Percentiles rank a stretch among this genome's conserved stretches.
phyloP scores from a whole-genome alignment of 2,329 filamentous ascomycete species.

The Aplosporella prunicola region DNA sequence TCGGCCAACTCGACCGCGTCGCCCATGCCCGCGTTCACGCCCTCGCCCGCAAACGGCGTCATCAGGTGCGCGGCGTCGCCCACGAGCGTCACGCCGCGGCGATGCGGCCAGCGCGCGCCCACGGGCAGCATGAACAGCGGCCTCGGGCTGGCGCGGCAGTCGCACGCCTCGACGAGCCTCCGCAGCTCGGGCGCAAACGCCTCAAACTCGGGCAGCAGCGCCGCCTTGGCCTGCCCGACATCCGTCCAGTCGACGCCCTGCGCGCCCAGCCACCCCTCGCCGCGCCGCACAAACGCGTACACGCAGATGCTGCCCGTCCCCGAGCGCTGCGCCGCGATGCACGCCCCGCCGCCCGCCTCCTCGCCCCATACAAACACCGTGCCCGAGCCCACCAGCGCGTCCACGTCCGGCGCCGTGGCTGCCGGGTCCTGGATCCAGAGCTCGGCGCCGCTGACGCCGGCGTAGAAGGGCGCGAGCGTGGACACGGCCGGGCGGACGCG shows the following conservation, averaged over 20 bases:
- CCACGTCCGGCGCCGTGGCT: slow-evolving; percentile 34
- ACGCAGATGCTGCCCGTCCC: slow-evolving; percentile 42
- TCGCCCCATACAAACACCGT: slow-evolving; percentile 8
- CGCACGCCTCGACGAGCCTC: slow-evolving; percentile 14
- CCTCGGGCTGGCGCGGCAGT: slow-evolving; percentile 9
- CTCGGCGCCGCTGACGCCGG: slow-evolving; percentile 37
- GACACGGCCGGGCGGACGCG: slow-evolving; percentile 23
- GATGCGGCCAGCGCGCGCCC: slow-evolving; percentile 40
- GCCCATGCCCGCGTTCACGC: slow-evolving; percentile 49
- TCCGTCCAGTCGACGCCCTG: slow-evolving; percentile 38
- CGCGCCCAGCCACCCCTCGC: slow-evolving; percentile 30
- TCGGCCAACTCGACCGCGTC: slow-evolving; percentile 43
- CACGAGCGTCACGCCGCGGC: slow-evolving; percentile 43
- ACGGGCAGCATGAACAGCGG: slow-evolving; percentile 47
- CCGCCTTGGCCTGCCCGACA: slow-evolving; percentile 25
- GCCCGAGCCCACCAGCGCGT: slow-evolving; percentile 33
- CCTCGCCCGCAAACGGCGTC: slow-evolving; percentile 50
- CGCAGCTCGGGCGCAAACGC: slow-evolving; percentile 15
- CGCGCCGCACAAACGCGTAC: slow-evolving; percentile 28
- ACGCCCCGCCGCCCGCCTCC: slow-evolving; percentile 29
- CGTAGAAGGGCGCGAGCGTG: slow-evolving; percentile 35
- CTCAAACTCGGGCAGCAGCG: slow-evolving; percentile 28
- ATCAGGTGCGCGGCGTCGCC: slow-evolving; percentile 54
- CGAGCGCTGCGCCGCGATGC: slow-evolving; percentile 35
- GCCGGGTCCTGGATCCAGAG: slow-evolving; percentile 35